Evolutionary conservation across 139 green algal species (phyloP).

Genomic region (Chlamydomonas sp.): DNA sequence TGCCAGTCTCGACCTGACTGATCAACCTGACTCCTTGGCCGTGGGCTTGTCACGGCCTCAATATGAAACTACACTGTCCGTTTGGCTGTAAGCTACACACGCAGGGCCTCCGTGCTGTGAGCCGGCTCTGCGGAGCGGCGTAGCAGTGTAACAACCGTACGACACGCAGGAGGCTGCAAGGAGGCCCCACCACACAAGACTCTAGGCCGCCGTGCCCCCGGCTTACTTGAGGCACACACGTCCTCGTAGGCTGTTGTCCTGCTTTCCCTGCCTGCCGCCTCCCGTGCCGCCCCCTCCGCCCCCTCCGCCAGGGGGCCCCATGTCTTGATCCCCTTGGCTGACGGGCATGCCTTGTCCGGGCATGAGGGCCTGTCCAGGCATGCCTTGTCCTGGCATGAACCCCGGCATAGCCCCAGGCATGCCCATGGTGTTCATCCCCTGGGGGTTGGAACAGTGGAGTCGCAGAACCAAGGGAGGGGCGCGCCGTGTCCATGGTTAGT

Average conservation of each 20-base stretch:
- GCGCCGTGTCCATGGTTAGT: too few relatives aligned
- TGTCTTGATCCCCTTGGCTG: too few relatives aligned
- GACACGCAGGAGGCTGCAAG: too few relatives aligned
- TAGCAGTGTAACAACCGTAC: too few relatives aligned
- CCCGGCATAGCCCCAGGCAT: constrained; percentile 7
- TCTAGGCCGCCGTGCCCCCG: background rate
- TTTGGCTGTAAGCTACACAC: too few relatives aligned
- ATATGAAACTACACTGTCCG: too few relatives aligned
- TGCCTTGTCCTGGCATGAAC: constrained; percentile 19
- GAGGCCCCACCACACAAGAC: background rate
- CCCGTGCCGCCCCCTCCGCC: constrained; percentile 4
- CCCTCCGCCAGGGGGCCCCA: background rate
- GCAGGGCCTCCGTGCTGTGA: too few relatives aligned
- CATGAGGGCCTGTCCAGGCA: background rate
- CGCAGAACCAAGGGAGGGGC: too few relatives aligned
- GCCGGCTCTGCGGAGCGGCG: too few relatives aligned
- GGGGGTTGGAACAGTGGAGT: background rate
- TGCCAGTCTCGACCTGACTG: too few relatives aligned
- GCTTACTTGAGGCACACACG: background rate
- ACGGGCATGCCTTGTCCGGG: constrained; percentile 2
- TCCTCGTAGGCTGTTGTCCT: background rate
- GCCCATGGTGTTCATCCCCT: constrained; percentile 34
- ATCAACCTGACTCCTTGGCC: too few relatives aligned
- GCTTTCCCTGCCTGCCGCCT: background rate
- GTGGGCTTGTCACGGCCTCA: too few relatives aligned